phyloP scores from a whole-genome alignment of 208 protist species.

The Wallacemonas sp. region DNA sequence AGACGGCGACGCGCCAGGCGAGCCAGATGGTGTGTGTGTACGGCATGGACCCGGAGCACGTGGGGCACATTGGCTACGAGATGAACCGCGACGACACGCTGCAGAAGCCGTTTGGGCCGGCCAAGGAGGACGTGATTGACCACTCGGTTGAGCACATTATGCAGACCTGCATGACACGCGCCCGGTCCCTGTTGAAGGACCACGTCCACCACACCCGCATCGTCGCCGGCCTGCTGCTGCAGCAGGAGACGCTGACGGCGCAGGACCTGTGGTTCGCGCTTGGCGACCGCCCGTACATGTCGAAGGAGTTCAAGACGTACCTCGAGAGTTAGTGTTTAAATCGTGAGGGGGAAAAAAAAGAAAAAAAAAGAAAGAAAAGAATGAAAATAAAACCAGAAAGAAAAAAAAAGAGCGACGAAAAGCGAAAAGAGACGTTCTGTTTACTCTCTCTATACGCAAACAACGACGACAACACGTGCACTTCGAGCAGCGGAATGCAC shows the following conservation, averaged over 20 bases:
- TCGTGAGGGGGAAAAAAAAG: not conserved
- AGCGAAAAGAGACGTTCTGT: no score
- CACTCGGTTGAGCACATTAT: conserved; percentile 84
- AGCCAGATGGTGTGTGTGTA: conserved; percentile 77
- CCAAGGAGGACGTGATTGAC: conserved; percentile 93
- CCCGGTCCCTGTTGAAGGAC: conserved; percentile 55
- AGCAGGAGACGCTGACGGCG: conserved; percentile 83
- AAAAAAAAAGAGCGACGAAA: not conserved
- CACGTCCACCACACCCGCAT: conserved; percentile 56
- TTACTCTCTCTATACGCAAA: no score
- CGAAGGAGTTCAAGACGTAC: conserved; percentile 78
- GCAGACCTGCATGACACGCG: conserved; percentile 61
- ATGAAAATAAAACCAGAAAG: not conserved
- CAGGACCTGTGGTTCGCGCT: conserved; percentile 79
- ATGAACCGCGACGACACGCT: conserved; percentile 64
- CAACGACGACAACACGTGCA: no score
- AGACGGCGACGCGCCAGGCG: conserved; percentile 90
- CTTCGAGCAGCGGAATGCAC: no score
- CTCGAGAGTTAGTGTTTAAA: conserved; percentile 50
- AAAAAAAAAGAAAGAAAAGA: conserved; percentile 11
- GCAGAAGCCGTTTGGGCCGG: conserved; percentile 95
- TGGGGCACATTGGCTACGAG: conserved; percentile 87
- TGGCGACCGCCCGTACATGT: conserved; percentile 69
- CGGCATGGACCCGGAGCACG: conserved; percentile 80
- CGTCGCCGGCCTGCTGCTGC: conserved; percentile 74